Percentiles rank a stretch among this genome's conserved stretches.
Evolutionary conservation across 78 protist species (phyloP).

Genomic region (Dictyostelium firmibasis): DNA sequence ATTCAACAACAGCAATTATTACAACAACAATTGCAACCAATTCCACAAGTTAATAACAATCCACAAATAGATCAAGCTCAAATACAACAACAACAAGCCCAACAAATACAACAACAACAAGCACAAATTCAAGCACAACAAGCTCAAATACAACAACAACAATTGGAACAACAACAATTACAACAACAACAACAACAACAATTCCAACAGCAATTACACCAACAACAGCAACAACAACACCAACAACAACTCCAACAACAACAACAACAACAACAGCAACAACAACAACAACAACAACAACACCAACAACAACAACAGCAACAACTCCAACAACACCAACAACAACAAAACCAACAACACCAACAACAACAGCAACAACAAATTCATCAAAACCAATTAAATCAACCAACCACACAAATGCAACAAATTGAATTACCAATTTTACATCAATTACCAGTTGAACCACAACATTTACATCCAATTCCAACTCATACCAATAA

Average conservation of each 20-base stretch:
- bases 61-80: conserved; percentile 36
- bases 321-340: not conserved
- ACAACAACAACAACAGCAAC: not conserved
- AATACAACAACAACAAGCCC: not conserved
- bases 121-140: conserved; percentile 4
- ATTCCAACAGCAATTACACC: not conserved
- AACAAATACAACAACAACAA: not conserved
- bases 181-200: not conserved
- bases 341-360: not conserved
- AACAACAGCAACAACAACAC: conserved; percentile 1
- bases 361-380: conserved; percentile 14
- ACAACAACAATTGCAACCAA: conserved; percentile 22
- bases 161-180: conserved; percentile 24
- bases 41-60: not conserved
- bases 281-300: not conserved
- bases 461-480: conserved; percentile 19
- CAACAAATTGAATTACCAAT: conserved; percentile 39
- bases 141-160: not conserved
- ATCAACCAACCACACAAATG: conserved; percentile 7
- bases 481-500: not conserved
- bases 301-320: conserved; percentile 1
- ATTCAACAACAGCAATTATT: conserved; percentile 20
- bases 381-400: conserved; percentile 22
- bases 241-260: conserved; percentile 30
- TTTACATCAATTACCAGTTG: conserved; percentile 20